phyloP scores from a whole-genome alignment of 1,139 yeast species.

The Debaryomyces coudertii region DNA sequence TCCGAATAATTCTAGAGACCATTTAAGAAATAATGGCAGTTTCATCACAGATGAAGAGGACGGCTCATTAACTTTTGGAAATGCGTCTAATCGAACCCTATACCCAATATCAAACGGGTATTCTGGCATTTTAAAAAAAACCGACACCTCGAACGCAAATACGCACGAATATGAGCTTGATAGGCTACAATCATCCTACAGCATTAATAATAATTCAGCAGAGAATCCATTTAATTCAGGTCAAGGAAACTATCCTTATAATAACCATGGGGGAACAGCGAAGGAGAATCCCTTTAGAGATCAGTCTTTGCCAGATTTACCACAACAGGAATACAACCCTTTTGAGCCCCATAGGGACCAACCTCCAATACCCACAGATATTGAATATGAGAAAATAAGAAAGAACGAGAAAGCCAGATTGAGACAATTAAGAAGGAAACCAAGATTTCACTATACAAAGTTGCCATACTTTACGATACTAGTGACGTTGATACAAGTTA shows the following conservation, averaged over 20 bases:
- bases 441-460: slow-evolving; percentile 48
- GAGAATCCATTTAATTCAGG: slow-evolving; percentile 22
- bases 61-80: neutral
- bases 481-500: slow-evolving; percentile 54
- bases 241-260: slow-evolving; percentile 10
- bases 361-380: slow-evolving; percentile 20
- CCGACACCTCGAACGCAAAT: slow-evolving; percentile 1
- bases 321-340: slow-evolving; percentile 8
- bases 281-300: slow-evolving; percentile 19
- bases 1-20: neutral
- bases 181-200: neutral
- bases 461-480: slow-evolving; percentile 52
- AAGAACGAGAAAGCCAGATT: slow-evolving; percentile 32
- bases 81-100: neutral
- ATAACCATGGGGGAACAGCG: slow-evolving; percentile 11
- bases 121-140: neutral
- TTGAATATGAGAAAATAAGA: slow-evolving; percentile 22
- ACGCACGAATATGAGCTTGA: slow-evolving; percentile 5
- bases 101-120: neutral
- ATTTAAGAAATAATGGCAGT: neutral
- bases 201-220: slow-evolving; percentile 13
- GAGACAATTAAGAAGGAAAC: slow-evolving; percentile 31
- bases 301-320: slow-evolving; percentile 13
- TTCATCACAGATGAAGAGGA: slow-evolving; percentile 6
- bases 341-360: slow-evolving; percentile 17